These are phyloP conservation scores for Leccinum subgranulosum DNA, from an alignment of 768 basidiomycete species.

Conservation along the genomic window DNA sequence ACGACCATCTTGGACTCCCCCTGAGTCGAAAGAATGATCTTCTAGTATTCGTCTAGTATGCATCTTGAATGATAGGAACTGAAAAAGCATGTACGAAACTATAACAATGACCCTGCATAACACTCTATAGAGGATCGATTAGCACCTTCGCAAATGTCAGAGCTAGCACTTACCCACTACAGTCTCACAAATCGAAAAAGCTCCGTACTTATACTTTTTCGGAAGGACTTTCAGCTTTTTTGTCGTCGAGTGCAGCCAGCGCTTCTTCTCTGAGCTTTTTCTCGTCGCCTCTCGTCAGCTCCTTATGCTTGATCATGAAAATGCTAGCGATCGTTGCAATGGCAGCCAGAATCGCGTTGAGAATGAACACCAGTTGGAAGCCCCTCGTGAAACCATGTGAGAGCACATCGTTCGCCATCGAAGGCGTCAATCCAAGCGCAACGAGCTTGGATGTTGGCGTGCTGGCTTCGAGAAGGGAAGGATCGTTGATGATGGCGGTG, in stretches of 20 bases:
- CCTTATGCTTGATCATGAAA: slow-evolving; percentile 59
- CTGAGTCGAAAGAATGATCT: background rate
- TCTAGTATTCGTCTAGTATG: background rate
- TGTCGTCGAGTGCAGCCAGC: slow-evolving; percentile 8
- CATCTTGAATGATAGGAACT: background rate
- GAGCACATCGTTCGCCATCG: slow-evolving; percentile 41
- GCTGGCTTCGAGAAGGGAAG: slow-evolving; percentile 34
- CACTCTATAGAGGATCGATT: background rate
- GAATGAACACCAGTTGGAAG: slow-evolving; percentile 56
- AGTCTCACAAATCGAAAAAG: background rate
- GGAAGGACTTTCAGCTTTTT: background rate
- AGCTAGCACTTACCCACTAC: slow-evolving; percentile 3
- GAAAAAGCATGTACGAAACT: background rate
- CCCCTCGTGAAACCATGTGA: slow-evolving; percentile 52
- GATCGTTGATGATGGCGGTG: slow-evolving; percentile 47
- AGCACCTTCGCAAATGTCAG: background rate
- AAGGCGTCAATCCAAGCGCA: slow-evolving; percentile 35
- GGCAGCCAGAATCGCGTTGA: slow-evolving; percentile 55
- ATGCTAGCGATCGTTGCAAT: slow-evolving; percentile 54
- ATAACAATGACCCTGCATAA: background rate
- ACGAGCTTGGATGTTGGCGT: slow-evolving; percentile 31
- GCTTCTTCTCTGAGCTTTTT: slow-evolving; percentile 44
- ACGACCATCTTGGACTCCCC: background rate
- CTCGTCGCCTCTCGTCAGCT: slow-evolving; percentile 58
- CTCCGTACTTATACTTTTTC: slow-evolving; percentile 5